Evolutionary conservation across 179 eudicot species (phyloP).

Genomic region (Silene coronaria): DNA sequence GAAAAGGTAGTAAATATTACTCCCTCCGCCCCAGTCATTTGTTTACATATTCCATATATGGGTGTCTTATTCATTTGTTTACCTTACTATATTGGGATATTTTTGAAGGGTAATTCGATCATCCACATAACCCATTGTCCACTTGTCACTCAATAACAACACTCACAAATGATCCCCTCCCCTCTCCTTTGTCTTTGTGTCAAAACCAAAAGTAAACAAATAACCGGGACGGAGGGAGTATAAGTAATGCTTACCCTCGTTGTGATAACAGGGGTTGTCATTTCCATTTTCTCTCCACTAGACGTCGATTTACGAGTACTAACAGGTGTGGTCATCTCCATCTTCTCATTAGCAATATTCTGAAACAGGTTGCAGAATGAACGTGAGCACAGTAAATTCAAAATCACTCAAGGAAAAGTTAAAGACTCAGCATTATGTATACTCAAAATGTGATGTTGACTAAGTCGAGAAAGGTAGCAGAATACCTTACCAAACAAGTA

Average conservation of each 20-base stretch:
- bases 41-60: no score
- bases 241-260: conserved; percentile 36
- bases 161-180: no score
- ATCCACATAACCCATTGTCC: no score
- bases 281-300: conserved; percentile 79
- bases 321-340: conserved; percentile 99
- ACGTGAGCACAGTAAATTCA: not conserved
- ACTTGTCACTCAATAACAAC: no score
- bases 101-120: no score
- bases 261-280: conserved; percentile 94
- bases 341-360: conserved; percentile 64
- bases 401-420: not conserved
- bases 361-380: conserved; percentile 26
- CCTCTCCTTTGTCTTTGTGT: no score
- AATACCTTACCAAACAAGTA: conserved; percentile 99
- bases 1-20: conserved; percentile 4
- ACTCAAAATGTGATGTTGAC: not conserved
- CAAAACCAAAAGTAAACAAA: no score
- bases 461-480: not conserved
- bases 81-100: no score
- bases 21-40: no score
- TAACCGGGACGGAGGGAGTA: no score
- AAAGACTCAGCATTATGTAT: not conserved
- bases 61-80: no score
- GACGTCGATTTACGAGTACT: conserved; percentile 54